Evolutionary conservation across 495 filamentous ascomycete species (phyloP), one percentile per base, ranked within the genome.

Genomic region (Cladorrhinum samala): DNA sequence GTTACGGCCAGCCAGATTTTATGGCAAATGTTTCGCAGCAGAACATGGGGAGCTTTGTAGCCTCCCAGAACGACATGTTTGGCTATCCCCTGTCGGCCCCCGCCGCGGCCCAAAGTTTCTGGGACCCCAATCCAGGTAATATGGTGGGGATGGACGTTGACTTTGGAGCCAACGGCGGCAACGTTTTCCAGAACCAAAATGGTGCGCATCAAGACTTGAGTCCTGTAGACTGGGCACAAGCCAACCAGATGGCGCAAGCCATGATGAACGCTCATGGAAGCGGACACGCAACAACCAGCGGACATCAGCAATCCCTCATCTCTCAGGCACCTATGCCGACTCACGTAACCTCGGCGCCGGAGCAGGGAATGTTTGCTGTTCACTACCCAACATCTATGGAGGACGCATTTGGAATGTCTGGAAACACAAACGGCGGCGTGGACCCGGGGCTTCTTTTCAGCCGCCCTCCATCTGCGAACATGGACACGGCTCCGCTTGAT

Each of bases 21-120:
- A 54, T 68, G 64, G 67, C 61, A 30, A 67, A 64, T 39, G 56
- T 70, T 30, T 73, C 69, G 54, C 74, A 71, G 47, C 64, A 65
- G 21, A 65, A 67, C 36, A 70, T 77, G 66, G 57, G 61, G 14
- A 54, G 43, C 50, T 74, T 67, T 47, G 66, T 68, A 33, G 62
- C 65, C 18, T 58, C 64, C 9, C 67, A 68, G 30, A 63, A 58
- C 37, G 72, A 76, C 46, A 65, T 77, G 62, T 89, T 91, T 59
- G 79, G 81, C 23, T 84, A 89, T 56, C 80, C 79, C 9, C 77
- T 85, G 53, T 80, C 87, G 2, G 85, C 87, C 25, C 83, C 89
- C 1, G 80, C 85, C 36, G 77, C 82, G 5, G 87, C 83, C 18
- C 82, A 85, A 8, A 77, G 78, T 21, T 90, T 91, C 63, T 93